Conservation (phyloP, 345 rosid genomes). For the Citrus inodora region DNA sequence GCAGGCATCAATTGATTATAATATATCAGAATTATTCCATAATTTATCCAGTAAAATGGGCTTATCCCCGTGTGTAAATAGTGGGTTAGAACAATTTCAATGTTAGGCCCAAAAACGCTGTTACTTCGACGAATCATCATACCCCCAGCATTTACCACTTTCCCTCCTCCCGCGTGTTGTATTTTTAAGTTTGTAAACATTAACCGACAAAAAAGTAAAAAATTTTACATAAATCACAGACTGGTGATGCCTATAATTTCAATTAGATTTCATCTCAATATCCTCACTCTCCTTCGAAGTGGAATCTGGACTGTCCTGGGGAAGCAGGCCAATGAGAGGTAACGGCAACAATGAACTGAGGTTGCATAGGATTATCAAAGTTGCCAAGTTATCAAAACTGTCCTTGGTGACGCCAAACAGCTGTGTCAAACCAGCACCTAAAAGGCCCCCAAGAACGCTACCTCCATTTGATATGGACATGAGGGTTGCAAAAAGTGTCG, state of each 20-base stretch:
- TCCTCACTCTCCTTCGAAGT: slow-evolving; percentile 40
- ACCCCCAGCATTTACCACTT: background rate
- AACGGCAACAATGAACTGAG: slow-evolving; percentile 93
- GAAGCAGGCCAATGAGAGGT: slow-evolving; percentile 87
- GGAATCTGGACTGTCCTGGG: slow-evolving; percentile 42
- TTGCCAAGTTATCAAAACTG: slow-evolving; percentile 62
- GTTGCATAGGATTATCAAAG: slow-evolving; percentile 77
- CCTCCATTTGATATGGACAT: slow-evolving; percentile 96
- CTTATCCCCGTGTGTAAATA: background rate
- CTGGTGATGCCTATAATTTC: slow-evolving; percentile 10
- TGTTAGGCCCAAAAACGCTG: background rate
- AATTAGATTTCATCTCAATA: slow-evolving; percentile 77
- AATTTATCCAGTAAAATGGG: background rate
- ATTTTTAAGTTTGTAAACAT: background rate
- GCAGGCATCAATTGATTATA: fast-evolving
- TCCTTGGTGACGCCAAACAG: slow-evolving; percentile 79
- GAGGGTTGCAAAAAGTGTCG: slow-evolving; percentile 91
- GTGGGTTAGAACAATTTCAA: background rate
- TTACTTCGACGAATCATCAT: background rate
- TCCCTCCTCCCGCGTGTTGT: background rate
- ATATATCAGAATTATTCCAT: fast-evolving
- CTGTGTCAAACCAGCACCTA: slow-evolving; percentile 87
- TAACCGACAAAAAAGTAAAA: background rate
- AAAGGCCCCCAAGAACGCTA: slow-evolving; percentile 82
- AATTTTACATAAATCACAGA: background rate